Conservation (phyloP, 1,139 yeast species). For the Spencermartinsiella ligniputridi region DNA sequence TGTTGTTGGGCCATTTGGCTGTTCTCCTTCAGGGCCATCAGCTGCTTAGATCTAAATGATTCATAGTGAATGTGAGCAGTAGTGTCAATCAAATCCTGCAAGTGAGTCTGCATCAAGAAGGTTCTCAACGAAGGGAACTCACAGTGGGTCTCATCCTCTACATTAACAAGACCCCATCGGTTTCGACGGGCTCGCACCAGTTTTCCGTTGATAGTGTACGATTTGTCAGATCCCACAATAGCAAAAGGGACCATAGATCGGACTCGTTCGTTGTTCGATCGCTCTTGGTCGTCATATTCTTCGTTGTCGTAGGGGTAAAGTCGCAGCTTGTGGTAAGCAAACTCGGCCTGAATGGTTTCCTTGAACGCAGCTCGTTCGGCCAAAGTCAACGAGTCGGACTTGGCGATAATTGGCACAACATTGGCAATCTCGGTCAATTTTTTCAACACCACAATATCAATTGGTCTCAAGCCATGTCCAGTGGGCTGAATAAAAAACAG, state of each 20-base stretch:
- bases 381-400: slow-evolving; percentile 82
- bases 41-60: slow-evolving; percentile 87
- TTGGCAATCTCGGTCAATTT: slow-evolving; percentile 87
- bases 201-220: slow-evolving; percentile 63
- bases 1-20: slow-evolving; percentile 36
- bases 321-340: slow-evolving; percentile 65
- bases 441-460: slow-evolving; percentile 79
- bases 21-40: slow-evolving; percentile 89
- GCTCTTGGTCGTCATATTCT: slow-evolving; percentile 57
- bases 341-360: slow-evolving; percentile 66
- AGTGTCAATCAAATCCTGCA: slow-evolving; percentile 93
- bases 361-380: slow-evolving; percentile 80
- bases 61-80: slow-evolving; percentile 89
- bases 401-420: slow-evolving; percentile 93
- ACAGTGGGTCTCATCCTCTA: slow-evolving; percentile 91
- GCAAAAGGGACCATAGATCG: slow-evolving; percentile 77
- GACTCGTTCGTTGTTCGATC: slow-evolving; percentile 41
- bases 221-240: slow-evolving; percentile 85
- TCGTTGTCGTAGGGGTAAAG: slow-evolving; percentile 87
- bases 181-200: slow-evolving; percentile 85
- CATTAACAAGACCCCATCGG: slow-evolving; percentile 82
- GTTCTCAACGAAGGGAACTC: slow-evolving; percentile 92
- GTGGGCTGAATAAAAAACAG: slow-evolving; percentile 89
- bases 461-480: slow-evolving; percentile 69
- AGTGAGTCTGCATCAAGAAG: slow-evolving; percentile 89